Percentiles rank a stretch among this genome's conserved stretches.
Evolutionary conservation across 306 rosid species (phyloP).

Genomic region (Alnus rubra): DNA sequence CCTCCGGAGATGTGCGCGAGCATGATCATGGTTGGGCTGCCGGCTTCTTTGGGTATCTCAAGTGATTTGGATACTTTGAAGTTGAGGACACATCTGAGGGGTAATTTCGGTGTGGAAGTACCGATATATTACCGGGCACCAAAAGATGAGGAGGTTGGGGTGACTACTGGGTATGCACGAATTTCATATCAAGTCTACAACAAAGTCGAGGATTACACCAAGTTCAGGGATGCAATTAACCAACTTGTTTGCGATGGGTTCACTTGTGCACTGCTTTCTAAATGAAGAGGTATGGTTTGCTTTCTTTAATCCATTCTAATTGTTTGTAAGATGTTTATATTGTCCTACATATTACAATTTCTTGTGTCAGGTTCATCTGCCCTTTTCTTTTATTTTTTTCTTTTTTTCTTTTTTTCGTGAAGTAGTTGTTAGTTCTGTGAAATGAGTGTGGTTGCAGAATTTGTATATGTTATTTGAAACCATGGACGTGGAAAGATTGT

Average conservation of each 20-base stretch:
- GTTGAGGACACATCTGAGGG: constrained; percentile 74
- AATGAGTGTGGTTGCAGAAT: background rate
- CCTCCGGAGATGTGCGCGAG: constrained; percentile 85
- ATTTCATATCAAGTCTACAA: constrained; percentile 94
- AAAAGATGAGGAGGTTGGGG: constrained; percentile 54
- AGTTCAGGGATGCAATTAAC: constrained; percentile 70
- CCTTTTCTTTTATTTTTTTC: too few relatives aligned
- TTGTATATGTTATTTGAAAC: background rate
- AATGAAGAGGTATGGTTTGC: constrained; percentile 55
- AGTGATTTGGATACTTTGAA: constrained; percentile 66
- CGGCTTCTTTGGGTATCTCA: constrained; percentile 61
- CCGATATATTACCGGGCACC: constrained; percentile 75
- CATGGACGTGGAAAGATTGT: background rate
- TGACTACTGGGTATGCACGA: constrained; percentile 77
- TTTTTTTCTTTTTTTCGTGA: background rate
- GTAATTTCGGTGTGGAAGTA: constrained; percentile 72
- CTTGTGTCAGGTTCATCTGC: background rate
- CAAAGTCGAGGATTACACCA: constrained; percentile 72
- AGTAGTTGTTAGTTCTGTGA: background rate
- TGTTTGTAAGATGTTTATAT: background rate
- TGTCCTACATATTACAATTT: background rate
- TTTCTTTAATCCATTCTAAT: constrained; percentile 8
- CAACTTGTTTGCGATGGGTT: constrained; percentile 66
- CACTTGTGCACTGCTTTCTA: constrained; percentile 60
- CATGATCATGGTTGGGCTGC: constrained; percentile 93